Evolutionary conservation across 1,284 basidiomycete species (phyloP), one percentile per base, ranked within the genome.

Genomic region (Ceratobasidium sp.): DNA sequence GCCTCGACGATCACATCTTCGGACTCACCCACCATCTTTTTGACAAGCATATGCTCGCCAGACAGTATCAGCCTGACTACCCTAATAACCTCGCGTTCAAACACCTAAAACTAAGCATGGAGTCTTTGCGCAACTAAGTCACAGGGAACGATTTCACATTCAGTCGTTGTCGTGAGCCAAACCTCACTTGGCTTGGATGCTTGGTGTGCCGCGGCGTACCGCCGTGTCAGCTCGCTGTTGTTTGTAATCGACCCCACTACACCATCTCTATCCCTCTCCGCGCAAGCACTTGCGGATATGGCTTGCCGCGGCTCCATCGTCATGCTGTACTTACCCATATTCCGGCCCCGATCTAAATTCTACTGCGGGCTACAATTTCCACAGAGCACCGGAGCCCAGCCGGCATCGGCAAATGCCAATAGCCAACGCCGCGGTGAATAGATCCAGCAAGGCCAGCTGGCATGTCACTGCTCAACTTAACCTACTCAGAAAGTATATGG

Each of bases 281-380:
- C 63, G n/a, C 12, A 49, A 49, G 23, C 42, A 49, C 42, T 10
- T 46, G 42, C 26, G 63, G 42, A 66, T 49, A 13, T 28, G 42
- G 26, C 49, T 49, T 10, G 10, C 63, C 28, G n/a, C 39, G 20
- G 28, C 23, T 66, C 20, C 5, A 44, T 66, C 63, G 12, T 23
- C n/a, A 23, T 66, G 18, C 20, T 18, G n/a, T 23, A 15, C 39
- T 60, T 58, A 58, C 23, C 18, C 46, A 18, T 20, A 42, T 49
- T 12, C 15, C 9, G 42, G 18, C 33, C 61, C 23, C 2, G 28
- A 18, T n/a, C 63, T 49, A n/a, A 46, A 15, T 49, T 46, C 28
- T 18, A n/a, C 61, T 42, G 20, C 63, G 63, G 63, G 63, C 42
- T 49, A 20, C 10, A 66, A 66, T 66, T 6, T 64, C 61, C 61